phyloP scores from a whole-genome alignment of 2,329 filamentous ascomycete genomes.

The Aspergillus puulaauensis region DNA sequence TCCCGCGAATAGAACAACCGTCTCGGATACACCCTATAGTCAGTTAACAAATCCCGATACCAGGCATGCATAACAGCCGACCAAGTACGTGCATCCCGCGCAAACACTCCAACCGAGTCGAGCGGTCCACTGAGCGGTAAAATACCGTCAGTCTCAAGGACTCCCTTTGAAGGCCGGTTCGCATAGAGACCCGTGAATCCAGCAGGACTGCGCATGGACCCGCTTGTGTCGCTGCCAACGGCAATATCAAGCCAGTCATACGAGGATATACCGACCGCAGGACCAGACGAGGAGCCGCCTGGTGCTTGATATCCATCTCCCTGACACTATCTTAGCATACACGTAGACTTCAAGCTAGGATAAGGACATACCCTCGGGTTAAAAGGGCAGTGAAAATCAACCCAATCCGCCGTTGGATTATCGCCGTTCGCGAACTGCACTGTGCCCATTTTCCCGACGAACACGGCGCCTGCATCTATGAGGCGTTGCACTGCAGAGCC shows the following conservation, averaged over 20 bases:
- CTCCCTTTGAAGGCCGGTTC: conserved; percentile 44
- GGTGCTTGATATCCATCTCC: conserved; percentile 35
- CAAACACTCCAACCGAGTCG: conserved; percentile 47
- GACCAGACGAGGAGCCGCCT: conserved; percentile 21
- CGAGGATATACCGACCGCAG: conserved; percentile 25
- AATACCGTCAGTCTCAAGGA: conserved; percentile 43
- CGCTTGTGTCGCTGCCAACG: conserved; percentile 27
- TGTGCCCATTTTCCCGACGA: conserved; percentile 38
- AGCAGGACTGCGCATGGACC: conserved; percentile 28
- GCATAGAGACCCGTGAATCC: conserved; percentile 40
- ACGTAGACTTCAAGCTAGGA: neutral
- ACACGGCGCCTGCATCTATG: conserved; percentile 58
- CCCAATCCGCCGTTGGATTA: conserved; percentile 29
- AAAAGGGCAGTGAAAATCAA: conserved; percentile 39
- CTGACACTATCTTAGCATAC: neutral
- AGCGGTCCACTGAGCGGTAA: conserved; percentile 41
- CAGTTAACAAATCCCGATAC: conserved; percentile 5
- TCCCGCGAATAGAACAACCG: conserved; percentile 14
- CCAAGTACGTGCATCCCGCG: conserved; percentile 26
- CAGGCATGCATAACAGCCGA: conserved; percentile 11
- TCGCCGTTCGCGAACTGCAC: conserved; percentile 37
- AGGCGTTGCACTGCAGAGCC: conserved; percentile 55
- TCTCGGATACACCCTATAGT: conserved; percentile 23
- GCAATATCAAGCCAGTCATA: conserved; percentile 35
- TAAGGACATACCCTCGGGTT: conserved; percentile 28